phyloP scores from a whole-genome alignment of 768 basidiomycete species.

The Tylopilus intermedius region DNA sequence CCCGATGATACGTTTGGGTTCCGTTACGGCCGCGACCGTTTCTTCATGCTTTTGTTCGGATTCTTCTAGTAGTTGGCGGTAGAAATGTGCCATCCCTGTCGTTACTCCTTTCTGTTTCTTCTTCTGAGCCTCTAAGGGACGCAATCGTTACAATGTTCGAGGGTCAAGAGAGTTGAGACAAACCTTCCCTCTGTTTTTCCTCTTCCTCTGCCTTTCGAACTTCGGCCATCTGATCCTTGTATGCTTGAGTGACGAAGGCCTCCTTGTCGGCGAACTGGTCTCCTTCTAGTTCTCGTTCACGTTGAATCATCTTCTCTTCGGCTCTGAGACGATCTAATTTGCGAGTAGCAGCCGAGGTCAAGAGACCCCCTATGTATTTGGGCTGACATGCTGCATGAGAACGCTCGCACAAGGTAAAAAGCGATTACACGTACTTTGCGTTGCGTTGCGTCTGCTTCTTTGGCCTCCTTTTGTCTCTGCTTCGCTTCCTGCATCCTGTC shows the following conservation, averaged over 20 bases:
- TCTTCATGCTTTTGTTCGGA: conserved; percentile 81
- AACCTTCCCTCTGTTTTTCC: conserved; percentile 84
- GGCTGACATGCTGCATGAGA: conserved; percentile 48
- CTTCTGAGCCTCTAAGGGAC: conserved; percentile 45
- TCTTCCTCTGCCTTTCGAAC: conserved; percentile 89
- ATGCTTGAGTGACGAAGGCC: conserved; percentile 94
- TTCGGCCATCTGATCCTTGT: conserved; percentile 94
- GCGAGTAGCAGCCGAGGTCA: conserved; percentile 80
- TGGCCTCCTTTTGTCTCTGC: conserved; percentile 62
- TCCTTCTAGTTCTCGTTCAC: conserved; percentile 88
- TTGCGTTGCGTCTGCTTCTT: conserved; percentile 70
- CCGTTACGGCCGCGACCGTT: conserved; percentile 67
- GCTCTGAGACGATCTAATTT: conserved; percentile 86
- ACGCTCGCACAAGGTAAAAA: background rate
- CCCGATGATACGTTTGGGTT: conserved; percentile 51
- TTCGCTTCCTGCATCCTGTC: conserved; percentile 93
- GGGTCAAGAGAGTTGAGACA: conserved; percentile 17
- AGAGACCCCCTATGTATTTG: conserved; percentile 83
- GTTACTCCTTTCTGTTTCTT: conserved; percentile 55
- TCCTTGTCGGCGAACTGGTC: conserved; percentile 94
- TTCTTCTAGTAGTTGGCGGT: conserved; percentile 71
- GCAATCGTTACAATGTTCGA: background rate
- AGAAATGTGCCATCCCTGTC: conserved; percentile 85
- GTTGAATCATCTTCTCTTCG: conserved; percentile 96
- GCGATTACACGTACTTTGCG: conserved; percentile 57